Evolutionary conservation across 768 basidiomycete species (phyloP), one percentile per base, ranked within the genome.

Genomic region (Hericium coralloides): DNA sequence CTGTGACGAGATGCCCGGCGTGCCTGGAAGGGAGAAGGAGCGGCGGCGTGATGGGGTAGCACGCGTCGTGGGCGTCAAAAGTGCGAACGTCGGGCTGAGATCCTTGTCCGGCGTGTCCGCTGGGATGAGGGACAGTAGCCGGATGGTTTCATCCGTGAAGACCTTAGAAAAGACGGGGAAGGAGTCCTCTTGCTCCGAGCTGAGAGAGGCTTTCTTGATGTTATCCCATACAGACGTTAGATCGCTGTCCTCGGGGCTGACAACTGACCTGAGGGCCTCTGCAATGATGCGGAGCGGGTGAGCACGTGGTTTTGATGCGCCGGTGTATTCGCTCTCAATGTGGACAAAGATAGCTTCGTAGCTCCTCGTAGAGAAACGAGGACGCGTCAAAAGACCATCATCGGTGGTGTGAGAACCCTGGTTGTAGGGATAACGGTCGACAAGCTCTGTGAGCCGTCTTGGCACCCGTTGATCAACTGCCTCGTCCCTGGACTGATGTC

Each of bases 101-200:
- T 47, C 14, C 1, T 67, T 69, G n/a, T 63, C 58, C 17, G 68
- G 64, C 53, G 59, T 64, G 36, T 74, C 76, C 12, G 73, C 70
- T n/a, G 82, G 79, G 23, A 83, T 67, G 58, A 81, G 73, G 2
- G 80, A 72, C 43, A 81, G 56, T 0, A 80, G 53, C 14, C 72
- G 73, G 20, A 87, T 73, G 0, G 84, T 89, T 56, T 89, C 89
- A 57, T 89, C 87, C 4, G 82, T 74, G 55, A 91, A 82, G 53
- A 91, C 70, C 52, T 77, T 77, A 61, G 55, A 85, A 67, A 62
- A 69, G 57, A 59, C 73, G 55, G 68, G 75, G 63, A 57, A 66
- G 25, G 69, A 73, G 17, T 79, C 43, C 14, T 12, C n/a, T 22
- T 23, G 18, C 49, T 49, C 73, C 3, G 74, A 69, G 18, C 67